Evolutionary conservation across 2,329 filamentous ascomycete genomes (phyloP).

Genomic region (Scytalidium lignicola): DNA sequence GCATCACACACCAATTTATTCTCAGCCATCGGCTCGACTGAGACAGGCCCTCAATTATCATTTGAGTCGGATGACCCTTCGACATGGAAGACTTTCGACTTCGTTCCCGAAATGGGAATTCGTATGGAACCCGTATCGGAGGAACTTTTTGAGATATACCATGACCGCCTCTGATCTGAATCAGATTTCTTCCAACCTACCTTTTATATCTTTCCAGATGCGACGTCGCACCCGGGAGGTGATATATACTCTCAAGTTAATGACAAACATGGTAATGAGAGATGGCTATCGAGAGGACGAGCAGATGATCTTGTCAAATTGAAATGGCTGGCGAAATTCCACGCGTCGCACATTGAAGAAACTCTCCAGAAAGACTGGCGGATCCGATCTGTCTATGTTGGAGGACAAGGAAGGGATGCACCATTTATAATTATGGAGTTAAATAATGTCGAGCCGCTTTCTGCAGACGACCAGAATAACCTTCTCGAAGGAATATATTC

Average conservation of each 20-base stretch:
- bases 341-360: constrained; percentile 1
- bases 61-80: neutral
- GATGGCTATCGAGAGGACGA: neutral
- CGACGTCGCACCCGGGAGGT: neutral
- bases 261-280: neutral
- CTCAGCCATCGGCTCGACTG: neutral
- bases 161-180: neutral
- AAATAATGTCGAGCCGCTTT: neutral
- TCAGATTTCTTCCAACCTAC: neutral
- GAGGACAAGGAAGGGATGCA: neutral
- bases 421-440: constrained; percentile 1
- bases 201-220: constrained; percentile 1
- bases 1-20: neutral
- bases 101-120: neutral
- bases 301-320: constrained; percentile 1
- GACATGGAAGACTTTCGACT: neutral
- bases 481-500: neutral
- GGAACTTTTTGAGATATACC: neutral
- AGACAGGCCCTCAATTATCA: neutral
- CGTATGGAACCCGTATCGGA: neutral
- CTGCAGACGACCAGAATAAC: neutral
- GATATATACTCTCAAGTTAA: neutral
- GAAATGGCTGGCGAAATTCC: constrained; percentile 2
- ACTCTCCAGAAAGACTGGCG: neutral
- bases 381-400: neutral